A percentile compares a stretch with the other conserved stretches of the same genome.
phyloP scores from a whole-genome alignment of 495 filamentous ascomycete species.

The Copromyces sp. region DNA sequence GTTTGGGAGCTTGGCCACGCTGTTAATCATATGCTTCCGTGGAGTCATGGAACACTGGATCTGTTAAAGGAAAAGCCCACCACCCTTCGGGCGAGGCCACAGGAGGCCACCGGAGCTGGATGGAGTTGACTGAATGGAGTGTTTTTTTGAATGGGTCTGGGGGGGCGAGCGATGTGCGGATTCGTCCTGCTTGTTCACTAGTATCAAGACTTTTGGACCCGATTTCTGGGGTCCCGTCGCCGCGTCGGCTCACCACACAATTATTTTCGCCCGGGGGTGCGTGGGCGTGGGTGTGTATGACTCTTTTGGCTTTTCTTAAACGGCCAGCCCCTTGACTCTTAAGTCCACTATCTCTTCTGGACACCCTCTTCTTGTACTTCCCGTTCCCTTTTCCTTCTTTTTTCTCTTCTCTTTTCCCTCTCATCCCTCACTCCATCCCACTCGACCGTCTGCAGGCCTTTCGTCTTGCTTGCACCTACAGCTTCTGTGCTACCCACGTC shows the following conservation, averaged over 20 bases:
- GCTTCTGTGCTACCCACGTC: conserved; percentile 3
- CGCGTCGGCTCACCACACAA: background rate
- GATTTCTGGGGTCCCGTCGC: background rate
- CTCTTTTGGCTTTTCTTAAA: background rate
- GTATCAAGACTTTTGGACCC: background rate
- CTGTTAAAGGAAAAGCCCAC: background rate
- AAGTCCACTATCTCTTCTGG: background rate
- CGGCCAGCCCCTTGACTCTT: background rate
- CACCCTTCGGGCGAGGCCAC: background rate
- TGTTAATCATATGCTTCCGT: background rate
- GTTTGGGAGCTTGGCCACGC: background rate
- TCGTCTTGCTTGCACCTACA: conserved; percentile 3
- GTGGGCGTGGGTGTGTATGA: background rate
- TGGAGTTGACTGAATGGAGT: background rate
- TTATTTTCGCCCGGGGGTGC: background rate
- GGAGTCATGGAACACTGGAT: background rate
- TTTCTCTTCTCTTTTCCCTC: conserved; percentile 16
- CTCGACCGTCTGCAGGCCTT: conserved; percentile 11
- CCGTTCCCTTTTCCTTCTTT: background rate
- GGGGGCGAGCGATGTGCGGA: background rate
- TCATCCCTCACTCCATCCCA: conserved; percentile 14
- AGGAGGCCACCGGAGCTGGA: background rate
- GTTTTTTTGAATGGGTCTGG: background rate
- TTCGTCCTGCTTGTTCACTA: background rate
- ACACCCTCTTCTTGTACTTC: background rate